Evolutionary conservation across 1,284 basidiomycete species (phyloP), one percentile per base, ranked within the genome.

Genomic region (Stereum hirsutum): DNA sequence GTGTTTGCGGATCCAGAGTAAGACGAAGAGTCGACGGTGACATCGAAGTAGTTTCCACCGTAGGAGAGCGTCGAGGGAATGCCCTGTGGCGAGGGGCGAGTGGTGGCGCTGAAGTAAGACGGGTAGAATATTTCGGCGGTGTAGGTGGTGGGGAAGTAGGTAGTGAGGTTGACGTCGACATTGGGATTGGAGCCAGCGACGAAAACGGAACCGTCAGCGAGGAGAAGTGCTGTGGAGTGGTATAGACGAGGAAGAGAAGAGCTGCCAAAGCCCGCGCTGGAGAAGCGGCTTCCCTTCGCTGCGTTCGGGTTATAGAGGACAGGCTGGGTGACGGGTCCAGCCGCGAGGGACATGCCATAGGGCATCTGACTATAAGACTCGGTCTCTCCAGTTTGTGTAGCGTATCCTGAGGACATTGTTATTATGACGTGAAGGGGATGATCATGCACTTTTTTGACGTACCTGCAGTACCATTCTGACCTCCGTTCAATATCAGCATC

Each of bases 161-260:
- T 74, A 24, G 68, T 65, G 8, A 67, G 46, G 53, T 87, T 85
- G 50, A 81, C 89, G 53, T 96, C 92, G 45, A 89, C 73, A 60
- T 96, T 95, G 31, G 93, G 93, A 65, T 96, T 97, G 20, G 89
- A 92, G 11, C 94, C 93, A 42, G 89, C 90, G 47, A 96, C 74
- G 47, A 96, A 64, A 37, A 97, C 81, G 2, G 87, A 88, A 0
- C 75, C 88, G 55, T 96, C 91, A 14, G 91, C 82, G 27, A 97
- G 79, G 28, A 97, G 76, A 15, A 95, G 70, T n/a, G 89, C 90
- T 6, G 80, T 80, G 3, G 89, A 92, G 63, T 95, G 91, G 65
- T 95, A 94, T 53, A 95, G 68, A 51, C 91, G 78, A 45, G 88
- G 63, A 40, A 89, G 81, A 15, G 61, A 70, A 4, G 83, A 78